Conservation (phyloP, 2,329 filamentous ascomycete species). For the Rhexocercosporidium sp. region DNA sequence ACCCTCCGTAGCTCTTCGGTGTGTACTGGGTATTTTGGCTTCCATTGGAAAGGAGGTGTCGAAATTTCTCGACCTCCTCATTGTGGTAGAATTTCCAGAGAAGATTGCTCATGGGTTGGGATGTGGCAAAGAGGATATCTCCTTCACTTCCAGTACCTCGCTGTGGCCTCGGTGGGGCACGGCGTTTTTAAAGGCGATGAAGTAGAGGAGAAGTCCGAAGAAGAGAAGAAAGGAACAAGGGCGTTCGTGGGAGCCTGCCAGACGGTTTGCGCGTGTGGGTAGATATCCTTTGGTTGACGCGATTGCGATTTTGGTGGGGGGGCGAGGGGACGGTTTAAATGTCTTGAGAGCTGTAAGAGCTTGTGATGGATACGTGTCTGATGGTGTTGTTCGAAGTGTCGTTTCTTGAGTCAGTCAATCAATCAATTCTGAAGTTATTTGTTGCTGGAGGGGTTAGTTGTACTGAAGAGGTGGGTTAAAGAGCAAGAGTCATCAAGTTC, state of each 20-base stretch:
- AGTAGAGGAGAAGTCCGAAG: conserved; percentile 51
- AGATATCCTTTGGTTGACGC: conserved; percentile 2
- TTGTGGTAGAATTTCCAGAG: conserved; percentile 97
- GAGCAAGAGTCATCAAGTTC: conserved; percentile 3
- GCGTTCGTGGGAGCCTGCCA: conserved; percentile 23
- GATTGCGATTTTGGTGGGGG: conserved; percentile 5
- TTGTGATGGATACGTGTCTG: neutral
- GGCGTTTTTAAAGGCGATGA: conserved; percentile 86
- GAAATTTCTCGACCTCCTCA: conserved; percentile 96
- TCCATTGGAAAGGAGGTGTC: conserved; percentile 80
- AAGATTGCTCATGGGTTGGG: conserved; percentile 86
- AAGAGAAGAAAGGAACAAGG: conserved; percentile 11
- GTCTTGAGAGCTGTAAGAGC: neutral
- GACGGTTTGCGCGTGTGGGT: conserved; percentile 8
- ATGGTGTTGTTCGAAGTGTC: neutral
- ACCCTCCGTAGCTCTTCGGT: conserved; percentile 57
- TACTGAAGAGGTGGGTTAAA: neutral
- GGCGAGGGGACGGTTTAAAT: neutral
- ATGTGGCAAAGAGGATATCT: conserved; percentile 43
- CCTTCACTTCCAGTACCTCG: conserved; percentile 67
- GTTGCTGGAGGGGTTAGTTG: conserved; percentile 2
- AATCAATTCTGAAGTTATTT: neutral
- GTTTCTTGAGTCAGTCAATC: neutral
- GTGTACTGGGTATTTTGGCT: conserved; percentile 57
- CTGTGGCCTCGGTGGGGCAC: conserved; percentile 86